Evolutionary conservation across 108 stramenopile species (phyloP).

Genomic region (Cyclotella choctawhatcheeana): DNA sequence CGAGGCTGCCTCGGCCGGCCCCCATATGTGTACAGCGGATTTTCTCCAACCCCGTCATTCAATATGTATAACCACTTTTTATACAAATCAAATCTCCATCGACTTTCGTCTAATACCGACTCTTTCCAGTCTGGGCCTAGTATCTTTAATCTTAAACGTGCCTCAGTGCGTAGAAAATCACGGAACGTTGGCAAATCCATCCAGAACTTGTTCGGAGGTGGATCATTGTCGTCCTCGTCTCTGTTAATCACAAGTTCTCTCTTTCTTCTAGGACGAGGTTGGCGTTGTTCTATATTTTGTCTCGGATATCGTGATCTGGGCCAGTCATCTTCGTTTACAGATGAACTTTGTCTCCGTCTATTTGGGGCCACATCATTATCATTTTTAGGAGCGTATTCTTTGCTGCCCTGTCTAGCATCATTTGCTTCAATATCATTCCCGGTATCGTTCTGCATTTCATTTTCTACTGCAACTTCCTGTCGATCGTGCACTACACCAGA

Average conservation of each 20-base stretch:
- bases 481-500: constrained; percentile 13
- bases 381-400: neutral
- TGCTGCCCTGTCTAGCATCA: neutral
- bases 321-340: neutral
- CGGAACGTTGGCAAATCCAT: constrained; percentile 82
- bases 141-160: constrained; percentile 65
- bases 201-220: constrained; percentile 66
- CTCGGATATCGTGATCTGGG: neutral
- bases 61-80: constrained; percentile 77
- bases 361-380: neutral
- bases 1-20: constrained; percentile 25
- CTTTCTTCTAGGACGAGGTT: constrained; percentile 5
- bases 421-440: neutral
- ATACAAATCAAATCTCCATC: constrained; percentile 82
- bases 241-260: constrained; percentile 53
- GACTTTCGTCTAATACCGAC: constrained; percentile 75
- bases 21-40: constrained; percentile 39
- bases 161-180: constrained; percentile 66
- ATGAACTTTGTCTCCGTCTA: neutral
- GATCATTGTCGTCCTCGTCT: constrained; percentile 29
- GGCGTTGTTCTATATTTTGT: constrained; percentile 11
- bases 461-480: neutral
- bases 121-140: constrained; percentile 75
- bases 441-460: neutral
- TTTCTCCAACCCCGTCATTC: constrained; percentile 73